Base-by-base conservation (phyloP, 352 stramenopile species). In the Phytophthora lateralis region DNA sequence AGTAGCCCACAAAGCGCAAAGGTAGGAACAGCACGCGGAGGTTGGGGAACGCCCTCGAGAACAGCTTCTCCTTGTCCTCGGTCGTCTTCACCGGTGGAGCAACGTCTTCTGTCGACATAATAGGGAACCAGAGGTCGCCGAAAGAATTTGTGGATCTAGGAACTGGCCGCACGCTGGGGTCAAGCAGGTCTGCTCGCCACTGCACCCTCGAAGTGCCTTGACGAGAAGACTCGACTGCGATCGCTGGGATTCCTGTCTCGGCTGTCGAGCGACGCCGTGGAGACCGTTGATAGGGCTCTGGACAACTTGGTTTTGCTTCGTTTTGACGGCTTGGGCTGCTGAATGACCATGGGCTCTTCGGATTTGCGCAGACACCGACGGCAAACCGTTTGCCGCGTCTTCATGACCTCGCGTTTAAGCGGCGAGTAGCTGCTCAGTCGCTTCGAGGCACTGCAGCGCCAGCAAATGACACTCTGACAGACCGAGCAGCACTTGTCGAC, bases 1-100 rank as follows among this genome's bases (percentile, higher is more conserved):
- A 75, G 29, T 68, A 66, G 14, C 55, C 45, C 14, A 71, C 39
- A 24, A 68, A 75, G 7, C 66, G 53, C 8, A 68, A 43, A 1
- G 60, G 66, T 20, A 75, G 52, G 30, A 75, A 48, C 14, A 61
- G 43, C 17, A 65, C 37, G 11, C 61, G 44, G 26, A 65, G 24
- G 9, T 62, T 68, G 34, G 56, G 66, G 35, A 71, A 50, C 26
- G 44, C 46, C 43, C 61, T 47, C 2, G 35, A 49, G 53, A 68
- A 75, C 8, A 71, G 42, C 15, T 63, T 37, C 6, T 2, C 10
- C 47, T 41, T 56, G 3, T 38, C 4, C 32, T 24, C 32, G 10
- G 47, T 26, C 49, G 35, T 49, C 51, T 39, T 30, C 27, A 21
- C 8, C 11, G 20, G 32, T 35, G 7, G 30, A 32, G 18, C 37